Percentiles rank a stretch among this genome's conserved stretches.
Conservation (phyloP, 2,329 filamentous ascomycete species). For the Diaporthe vaccinii region DNA sequence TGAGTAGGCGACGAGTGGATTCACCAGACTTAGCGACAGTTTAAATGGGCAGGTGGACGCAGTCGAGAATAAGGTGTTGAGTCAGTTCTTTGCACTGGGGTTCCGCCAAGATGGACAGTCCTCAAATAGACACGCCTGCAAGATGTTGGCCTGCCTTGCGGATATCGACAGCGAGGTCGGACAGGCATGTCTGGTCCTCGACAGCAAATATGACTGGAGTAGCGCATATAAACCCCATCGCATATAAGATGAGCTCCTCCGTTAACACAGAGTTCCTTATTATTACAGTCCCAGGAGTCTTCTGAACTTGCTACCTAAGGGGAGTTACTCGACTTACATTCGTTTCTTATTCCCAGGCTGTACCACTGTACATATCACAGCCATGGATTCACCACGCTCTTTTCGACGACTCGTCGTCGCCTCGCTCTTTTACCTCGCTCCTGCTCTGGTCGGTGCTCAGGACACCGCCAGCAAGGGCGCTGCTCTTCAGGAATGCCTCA, state of each 20-base stretch:
- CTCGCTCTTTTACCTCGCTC: neutral
- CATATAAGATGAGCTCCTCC: neutral
- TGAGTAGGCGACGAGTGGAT: neutral
- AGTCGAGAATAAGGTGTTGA: neutral
- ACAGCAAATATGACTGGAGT: neutral
- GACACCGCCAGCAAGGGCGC: slow-evolving; percentile 13
- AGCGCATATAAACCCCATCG: neutral
- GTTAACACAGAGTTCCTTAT: neutral
- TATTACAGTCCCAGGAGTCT: too few species aligned
- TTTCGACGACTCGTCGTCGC: slow-evolving; percentile 15
- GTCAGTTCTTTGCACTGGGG: slow-evolving; percentile 1
- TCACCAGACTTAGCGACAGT: neutral
- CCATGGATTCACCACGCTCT: slow-evolving; percentile 13
- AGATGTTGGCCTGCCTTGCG: neutral
- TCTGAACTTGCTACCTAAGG: neutral
- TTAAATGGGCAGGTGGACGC: neutral
- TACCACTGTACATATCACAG: slow-evolving; percentile 22
- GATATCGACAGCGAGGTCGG: neutral
- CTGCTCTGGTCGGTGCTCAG: slow-evolving; percentile 5
- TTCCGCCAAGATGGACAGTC: neutral
- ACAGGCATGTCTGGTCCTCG: neutral
- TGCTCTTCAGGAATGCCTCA: slow-evolving; percentile 14
- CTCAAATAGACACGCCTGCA: neutral
- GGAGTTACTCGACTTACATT: neutral
- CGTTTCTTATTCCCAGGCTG: neutral